These are phyloP conservation scores for Kodamaea sp. DNA, from an alignment of 1,139 yeast genomes.

Conservation along the genomic window DNA sequence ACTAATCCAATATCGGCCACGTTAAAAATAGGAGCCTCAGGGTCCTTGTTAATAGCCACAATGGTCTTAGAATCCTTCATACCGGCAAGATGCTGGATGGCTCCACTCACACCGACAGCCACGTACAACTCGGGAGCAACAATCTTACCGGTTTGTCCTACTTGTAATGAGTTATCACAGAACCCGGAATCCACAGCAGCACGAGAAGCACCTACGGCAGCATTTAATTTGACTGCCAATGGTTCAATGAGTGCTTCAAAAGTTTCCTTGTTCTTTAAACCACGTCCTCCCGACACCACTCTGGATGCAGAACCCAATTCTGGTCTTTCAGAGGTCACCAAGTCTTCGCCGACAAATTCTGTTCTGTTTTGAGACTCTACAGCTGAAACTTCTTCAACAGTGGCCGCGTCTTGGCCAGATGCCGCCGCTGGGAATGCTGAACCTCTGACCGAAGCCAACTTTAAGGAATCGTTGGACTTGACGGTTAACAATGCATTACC, in stretches of 20 bases:
- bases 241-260: constrained; percentile 80
- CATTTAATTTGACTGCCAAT: constrained; percentile 78
- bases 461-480: constrained; percentile 62
- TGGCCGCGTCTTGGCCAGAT: constrained; percentile 34
- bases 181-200: constrained; percentile 97
- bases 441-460: constrained; percentile 76
- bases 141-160: constrained; percentile 97
- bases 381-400: constrained; percentile 48
- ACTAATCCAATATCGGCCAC: constrained; percentile 89
- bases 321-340: constrained; percentile 82
- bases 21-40: constrained; percentile 91
- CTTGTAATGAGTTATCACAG: constrained; percentile 96
- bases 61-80: constrained; percentile 95
- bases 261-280: constrained; percentile 84
- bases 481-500: constrained; percentile 92
- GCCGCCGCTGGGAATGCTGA: constrained; percentile 76
- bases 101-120: constrained; percentile 95
- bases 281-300: constrained; percentile 94
- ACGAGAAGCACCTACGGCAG: constrained; percentile 97
- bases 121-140: constrained; percentile 94
- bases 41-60: constrained; percentile 93
- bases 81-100: constrained; percentile 97
- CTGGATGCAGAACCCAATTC: constrained; percentile 80
- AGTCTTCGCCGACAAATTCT: constrained; percentile 69
- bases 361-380: constrained; percentile 37